Conservation (phyloP, 2,329 filamentous ascomycete genomes). For the Hymenoscyphus infarciens region DNA sequence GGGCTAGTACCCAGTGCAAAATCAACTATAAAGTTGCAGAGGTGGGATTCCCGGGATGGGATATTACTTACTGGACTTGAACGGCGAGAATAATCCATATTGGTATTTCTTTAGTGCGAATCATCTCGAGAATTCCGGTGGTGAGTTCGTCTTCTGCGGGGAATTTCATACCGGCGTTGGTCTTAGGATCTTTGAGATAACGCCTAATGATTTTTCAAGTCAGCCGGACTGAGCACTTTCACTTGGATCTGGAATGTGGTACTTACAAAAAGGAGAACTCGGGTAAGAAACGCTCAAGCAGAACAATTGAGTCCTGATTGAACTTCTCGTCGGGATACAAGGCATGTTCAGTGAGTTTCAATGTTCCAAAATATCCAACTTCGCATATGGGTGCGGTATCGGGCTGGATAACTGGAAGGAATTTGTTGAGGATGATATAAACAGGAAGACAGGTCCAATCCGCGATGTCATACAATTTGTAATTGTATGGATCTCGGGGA, state of each 20-base stretch:
- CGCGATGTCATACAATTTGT: conserved; percentile 4
- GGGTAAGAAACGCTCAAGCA: not conserved
- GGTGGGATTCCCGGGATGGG: too few relatives aligned
- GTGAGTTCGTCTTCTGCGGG: conserved; percentile 11
- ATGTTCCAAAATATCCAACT: not conserved
- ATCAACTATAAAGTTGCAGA: too few relatives aligned
- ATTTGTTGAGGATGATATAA: not conserved
- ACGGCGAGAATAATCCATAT: conserved; percentile 13
- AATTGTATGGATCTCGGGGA: conserved; percentile 6
- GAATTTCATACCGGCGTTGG: not conserved
- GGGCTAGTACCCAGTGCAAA: too few relatives aligned
- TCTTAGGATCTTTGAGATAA: not conserved
- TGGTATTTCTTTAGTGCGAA: conserved; percentile 8
- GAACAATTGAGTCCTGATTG: conserved; percentile 1
- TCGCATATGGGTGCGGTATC: not conserved
- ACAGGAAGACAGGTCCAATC: conserved; percentile 6
- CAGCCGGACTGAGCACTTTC: too few relatives aligned
- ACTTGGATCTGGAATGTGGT: too few relatives aligned
- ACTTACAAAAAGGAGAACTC: conserved; percentile 8
- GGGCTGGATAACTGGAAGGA: not conserved
- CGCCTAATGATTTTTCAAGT: not conserved
- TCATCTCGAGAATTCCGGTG: conserved; percentile 4
- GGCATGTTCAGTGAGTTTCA: not conserved
- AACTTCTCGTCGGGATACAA: not conserved
- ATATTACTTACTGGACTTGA: conserved; percentile 10